Evolutionary conservation across 192 early-diverging fungal genomes (phyloP), one percentile per base, ranked within the genome.

Genomic region (Phlyctochytrium arcticum): DNA sequence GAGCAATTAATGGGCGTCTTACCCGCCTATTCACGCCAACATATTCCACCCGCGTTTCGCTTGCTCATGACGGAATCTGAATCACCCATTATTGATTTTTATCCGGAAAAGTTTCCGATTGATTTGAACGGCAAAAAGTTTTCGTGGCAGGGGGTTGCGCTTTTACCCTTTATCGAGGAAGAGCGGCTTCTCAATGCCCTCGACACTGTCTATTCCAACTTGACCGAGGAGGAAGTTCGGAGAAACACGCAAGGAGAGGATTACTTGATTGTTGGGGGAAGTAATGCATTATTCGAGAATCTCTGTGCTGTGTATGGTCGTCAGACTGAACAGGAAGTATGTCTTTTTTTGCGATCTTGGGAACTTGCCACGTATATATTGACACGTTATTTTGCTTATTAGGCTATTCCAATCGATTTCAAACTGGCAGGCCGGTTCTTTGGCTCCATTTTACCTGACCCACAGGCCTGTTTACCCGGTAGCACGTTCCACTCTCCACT

Each of bases 1-100:
- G 95, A 99, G 73, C 97, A 99, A 74, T 83, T 99, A 23, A 97
- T 99, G 97, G 93, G 95, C 61, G 97, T 99, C n/a, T 76, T 99
- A 56, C 97, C 97, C 9, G 89, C 89, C 26, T 82, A 82, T 26
- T 90, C 87, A 75, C 85, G 86, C 73, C 77, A 83, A 67, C 85
- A 96, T 47, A 86, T 99, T 35, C 97, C 97, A 4, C 23, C 62
- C 12, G 80, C 82, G 6, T 92, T 91, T 68, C 90, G 92, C 72
- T 69, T 83, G 36, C 74, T 99, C 36, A 96, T 99, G 87, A 87
- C 84, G 3, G 85, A 93, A 60, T 74, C 81, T 1, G 65, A 85
- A 6, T 93, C 91, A 17, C 90, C 92, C 3, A 95, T 99, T 46
- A 90, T 87, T 67, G 95, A 99, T 60, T 89, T 98, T 72, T 99